Evolutionary conservation across 1,139 yeast genomes (phyloP).

Genomic region (Wickerhamomyces sp.): DNA sequence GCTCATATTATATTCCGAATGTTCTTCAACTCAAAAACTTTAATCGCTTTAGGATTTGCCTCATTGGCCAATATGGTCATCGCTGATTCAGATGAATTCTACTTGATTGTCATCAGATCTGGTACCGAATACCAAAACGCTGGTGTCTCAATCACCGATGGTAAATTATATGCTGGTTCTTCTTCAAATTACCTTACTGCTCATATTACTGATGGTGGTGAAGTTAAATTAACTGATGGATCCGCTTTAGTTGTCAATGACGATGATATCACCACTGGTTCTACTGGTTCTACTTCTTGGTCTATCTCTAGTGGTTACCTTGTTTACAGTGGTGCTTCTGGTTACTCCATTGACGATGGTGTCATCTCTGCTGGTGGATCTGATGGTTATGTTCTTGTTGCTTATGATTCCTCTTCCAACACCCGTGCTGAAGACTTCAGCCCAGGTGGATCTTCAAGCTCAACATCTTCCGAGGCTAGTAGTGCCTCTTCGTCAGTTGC

Average conservation of each 20-base stretch:
- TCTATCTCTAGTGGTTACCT: slow-evolving; percentile 24
- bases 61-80: slow-evolving; percentile 22
- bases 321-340: slow-evolving; percentile 20
- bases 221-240: slow-evolving; percentile 24
- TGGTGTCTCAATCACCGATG: slow-evolving; percentile 14
- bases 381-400: slow-evolving; percentile 3
- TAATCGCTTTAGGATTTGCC: slow-evolving; percentile 6
- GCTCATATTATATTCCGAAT: slow-evolving; percentile 1
- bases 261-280: slow-evolving; percentile 18
- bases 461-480: slow-evolving; percentile 5
- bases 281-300: slow-evolving; percentile 27
- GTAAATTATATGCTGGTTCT: slow-evolving; percentile 10
- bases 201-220: slow-evolving; percentile 28
- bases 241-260: slow-evolving; percentile 23
- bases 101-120: slow-evolving; percentile 28
- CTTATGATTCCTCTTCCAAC: slow-evolving; percentile 10
- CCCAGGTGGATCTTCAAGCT: slow-evolving; percentile 6
- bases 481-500: slow-evolving; percentile 1
- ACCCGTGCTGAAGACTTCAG: slow-evolving; percentile 17
- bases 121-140: slow-evolving; percentile 29
- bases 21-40: slow-evolving; percentile 5
- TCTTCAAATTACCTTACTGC: slow-evolving; percentile 12
- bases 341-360: slow-evolving; percentile 21
- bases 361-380: slow-evolving; percentile 1
- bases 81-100: slow-evolving; percentile 31